phyloP scores from a whole-genome alignment of 225 moss, liverwort and hornwort species.

The Pseudoscleropodium purum region DNA sequence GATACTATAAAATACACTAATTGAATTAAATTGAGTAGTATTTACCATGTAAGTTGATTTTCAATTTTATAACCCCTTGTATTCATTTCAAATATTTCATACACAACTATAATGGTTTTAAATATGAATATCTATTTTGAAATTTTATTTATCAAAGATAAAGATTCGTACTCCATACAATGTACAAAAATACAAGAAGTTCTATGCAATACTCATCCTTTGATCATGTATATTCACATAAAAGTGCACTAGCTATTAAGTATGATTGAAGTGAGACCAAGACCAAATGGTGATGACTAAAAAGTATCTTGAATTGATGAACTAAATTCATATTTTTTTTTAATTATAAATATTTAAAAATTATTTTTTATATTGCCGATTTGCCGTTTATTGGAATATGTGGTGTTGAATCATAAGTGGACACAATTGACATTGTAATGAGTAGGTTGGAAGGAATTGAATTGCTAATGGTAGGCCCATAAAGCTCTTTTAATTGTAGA shows the following conservation, averaged over 20 bases:
- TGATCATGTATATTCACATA: not conserved
- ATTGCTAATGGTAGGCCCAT: too few relatives aligned
- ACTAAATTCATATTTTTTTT: not conserved
- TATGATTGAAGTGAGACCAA: not conserved
- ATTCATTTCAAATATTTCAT: not conserved
- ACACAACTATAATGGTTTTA: not conserved
- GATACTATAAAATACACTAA: too few relatives aligned
- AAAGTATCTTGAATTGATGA: not conserved
- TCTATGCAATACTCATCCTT: not conserved
- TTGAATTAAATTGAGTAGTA: not conserved
- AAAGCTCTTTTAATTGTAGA: too few relatives aligned
- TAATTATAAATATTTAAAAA: not conserved
- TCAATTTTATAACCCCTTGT: not conserved
- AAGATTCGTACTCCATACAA: not conserved
- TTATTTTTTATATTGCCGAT: not conserved
- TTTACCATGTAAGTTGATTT: not conserved
- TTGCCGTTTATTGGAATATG: not conserved
- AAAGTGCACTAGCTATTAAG: not conserved
- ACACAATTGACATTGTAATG: not conserved
- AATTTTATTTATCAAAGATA: not conserved
- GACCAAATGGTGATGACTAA: not conserved
- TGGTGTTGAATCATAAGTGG: not conserved
- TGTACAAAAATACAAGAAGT: not conserved
- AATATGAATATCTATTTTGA: not conserved
- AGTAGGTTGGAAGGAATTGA: too few relatives aligned